Conservation (phyloP, 805 yeast genomes). For the Kregervanrija fluxuum region DNA sequence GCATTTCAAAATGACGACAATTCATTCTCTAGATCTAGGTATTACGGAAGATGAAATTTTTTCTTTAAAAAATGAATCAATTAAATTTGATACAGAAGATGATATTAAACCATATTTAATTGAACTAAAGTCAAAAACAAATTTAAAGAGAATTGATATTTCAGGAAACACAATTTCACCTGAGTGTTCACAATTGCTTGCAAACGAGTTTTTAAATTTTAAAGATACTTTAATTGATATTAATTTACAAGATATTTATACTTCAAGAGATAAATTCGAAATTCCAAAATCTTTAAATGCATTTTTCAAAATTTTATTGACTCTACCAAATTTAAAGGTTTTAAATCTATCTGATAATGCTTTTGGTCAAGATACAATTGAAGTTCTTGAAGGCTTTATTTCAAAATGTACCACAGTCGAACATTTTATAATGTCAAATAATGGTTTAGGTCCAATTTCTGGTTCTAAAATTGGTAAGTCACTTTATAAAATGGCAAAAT, state of each 20-base stretch:
- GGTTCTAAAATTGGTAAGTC: constrained; percentile 92
- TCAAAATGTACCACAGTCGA: constrained; percentile 70
- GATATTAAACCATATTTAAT: constrained; percentile 69
- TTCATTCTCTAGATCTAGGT: constrained; percentile 26
- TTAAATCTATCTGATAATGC: constrained; percentile 92
- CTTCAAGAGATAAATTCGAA: constrained; percentile 91
- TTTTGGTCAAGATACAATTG: constrained; percentile 91
- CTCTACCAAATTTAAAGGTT: constrained; percentile 61
- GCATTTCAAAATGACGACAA: constrained; percentile 27
- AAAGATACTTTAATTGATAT: constrained; percentile 52
- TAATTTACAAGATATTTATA: constrained; percentile 86
- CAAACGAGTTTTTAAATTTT: constrained; percentile 41
- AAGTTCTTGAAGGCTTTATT: constrained; percentile 74
- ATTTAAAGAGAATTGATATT: constrained; percentile 57
- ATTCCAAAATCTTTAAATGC: constrained; percentile 76
- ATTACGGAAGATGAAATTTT: constrained; percentile 42
- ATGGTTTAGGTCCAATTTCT: constrained; percentile 98
- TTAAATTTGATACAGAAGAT: constrained; percentile 63
- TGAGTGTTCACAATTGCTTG: constrained; percentile 72
- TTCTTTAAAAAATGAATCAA: constrained; percentile 66
- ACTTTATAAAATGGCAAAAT: constrained; percentile 64
- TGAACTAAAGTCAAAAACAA: constrained; percentile 37
- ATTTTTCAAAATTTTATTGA: constrained; percentile 65
- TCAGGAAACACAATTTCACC: constrained; percentile 94
- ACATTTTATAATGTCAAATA: constrained; percentile 84